Evolutionary conservation across 352 stramenopile genomes (phyloP), one percentile per base, ranked within the genome.

Genomic region (Phytophthora ramorum): DNA sequence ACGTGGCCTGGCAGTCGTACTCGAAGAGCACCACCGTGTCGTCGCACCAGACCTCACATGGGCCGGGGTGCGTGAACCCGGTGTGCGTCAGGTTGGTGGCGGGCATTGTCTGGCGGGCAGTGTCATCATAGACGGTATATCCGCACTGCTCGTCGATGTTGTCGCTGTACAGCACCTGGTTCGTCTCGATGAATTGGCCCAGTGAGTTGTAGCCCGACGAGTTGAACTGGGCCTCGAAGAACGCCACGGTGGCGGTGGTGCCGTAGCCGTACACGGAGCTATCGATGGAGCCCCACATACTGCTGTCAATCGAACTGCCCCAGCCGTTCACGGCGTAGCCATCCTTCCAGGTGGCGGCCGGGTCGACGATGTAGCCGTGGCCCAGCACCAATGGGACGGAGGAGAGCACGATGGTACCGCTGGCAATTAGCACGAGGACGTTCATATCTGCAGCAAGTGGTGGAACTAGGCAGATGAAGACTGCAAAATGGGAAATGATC

Each of bases 1-100:
- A 87, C 19, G 67, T 80, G 12, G 35, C 58, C n/a, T 72, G 62
- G 54, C 78, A 89, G 44, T 89, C 63, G 62, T 72, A 62, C 9
- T 82, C 74, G 49, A 78, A 81, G 12, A 73, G 67, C 38, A 89
- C 54, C 44, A 73, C 75, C 40, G 53, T 84, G 60, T 82, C 69
- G 50, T 85, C 78, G 41, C 76, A 85, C 76, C 78, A 89, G 17
- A 82, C 62, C 45, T 87, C 78, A 26, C 81, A 89, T 14, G 81
- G 81, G 8, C 76, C 78, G 2, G 75, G 66, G 57, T 87, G 80
- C 16, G 75, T 81, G 75, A 88, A 85, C 2, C 75, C 69, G 16
- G 71, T 71, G 69, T 80, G 70, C 64, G 70, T 83, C 43, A 86
- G 46, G 55, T 73, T 75, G 7, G 38, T 59, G 0, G 71, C 54